Conservation (phyloP, 1,139 yeast species). For the Arxiozyma slooffiae region DNA sequence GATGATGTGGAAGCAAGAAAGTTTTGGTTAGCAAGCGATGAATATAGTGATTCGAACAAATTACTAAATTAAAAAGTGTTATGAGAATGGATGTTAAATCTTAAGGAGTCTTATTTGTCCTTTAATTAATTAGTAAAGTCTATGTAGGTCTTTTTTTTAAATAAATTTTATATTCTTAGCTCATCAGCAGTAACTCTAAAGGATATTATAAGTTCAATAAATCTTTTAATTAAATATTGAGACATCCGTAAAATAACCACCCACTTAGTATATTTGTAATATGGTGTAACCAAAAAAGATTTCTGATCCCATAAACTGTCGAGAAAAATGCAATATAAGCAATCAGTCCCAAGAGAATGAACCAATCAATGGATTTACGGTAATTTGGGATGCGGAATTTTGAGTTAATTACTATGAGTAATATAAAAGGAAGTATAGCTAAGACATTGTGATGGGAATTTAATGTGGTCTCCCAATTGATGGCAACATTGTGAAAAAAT, state of each 20-base stretch:
- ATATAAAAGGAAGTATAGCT: slow-evolving; percentile 54
- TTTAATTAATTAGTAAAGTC: not conserved
- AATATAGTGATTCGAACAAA: slow-evolving; percentile 1
- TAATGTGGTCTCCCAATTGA: slow-evolving; percentile 67
- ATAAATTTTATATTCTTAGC: not conserved
- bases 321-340: slow-evolving; percentile 45
- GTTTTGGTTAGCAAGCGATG: slow-evolving; percentile 22
- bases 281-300: slow-evolving; percentile 63
- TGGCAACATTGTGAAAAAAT: slow-evolving; percentile 56
- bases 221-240: not conserved
- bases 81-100: not conserved
- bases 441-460: slow-evolving; percentile 66
- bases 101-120: no score
- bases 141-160: not conserved
- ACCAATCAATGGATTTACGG: slow-evolving; percentile 17
- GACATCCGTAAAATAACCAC: slow-evolving; percentile 31
- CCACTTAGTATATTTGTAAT: slow-evolving; percentile 48
- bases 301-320: slow-evolving; percentile 55
- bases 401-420: slow-evolving; percentile 40
- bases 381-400: slow-evolving; percentile 18
- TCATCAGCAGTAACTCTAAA: not conserved
- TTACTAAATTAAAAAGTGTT: no score
- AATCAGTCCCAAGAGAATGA: slow-evolving; percentile 30
- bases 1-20: slow-evolving; percentile 30
- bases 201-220: not conserved